Conservation (phyloP, 2,329 filamentous ascomycete genomes). For the Sporothrix schenckii region DNA sequence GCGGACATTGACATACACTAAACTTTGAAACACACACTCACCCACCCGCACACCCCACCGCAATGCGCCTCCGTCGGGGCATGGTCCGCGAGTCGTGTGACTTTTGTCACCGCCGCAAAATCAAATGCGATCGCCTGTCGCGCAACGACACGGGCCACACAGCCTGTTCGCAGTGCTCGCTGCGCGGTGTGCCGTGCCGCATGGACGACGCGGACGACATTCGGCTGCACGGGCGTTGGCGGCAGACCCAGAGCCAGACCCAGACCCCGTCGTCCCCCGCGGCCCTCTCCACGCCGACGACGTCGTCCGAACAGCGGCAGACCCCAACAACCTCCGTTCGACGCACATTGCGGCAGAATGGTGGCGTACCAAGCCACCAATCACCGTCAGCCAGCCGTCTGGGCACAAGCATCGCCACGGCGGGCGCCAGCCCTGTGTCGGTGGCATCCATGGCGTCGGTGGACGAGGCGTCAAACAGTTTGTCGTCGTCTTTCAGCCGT, state of each 20-base stretch:
- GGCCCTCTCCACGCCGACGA: background rate
- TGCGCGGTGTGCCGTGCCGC: constrained; percentile 35
- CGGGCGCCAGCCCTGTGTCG: background rate
- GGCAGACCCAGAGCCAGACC: background rate
- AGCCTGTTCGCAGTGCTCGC: constrained; percentile 37
- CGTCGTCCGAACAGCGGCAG: background rate
- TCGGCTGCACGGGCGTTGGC: constrained; percentile 32
- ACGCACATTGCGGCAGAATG: constrained; percentile 14
- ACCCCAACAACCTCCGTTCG: constrained; percentile 16
- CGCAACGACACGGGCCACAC: constrained; percentile 35
- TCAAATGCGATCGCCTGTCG: constrained; percentile 38
- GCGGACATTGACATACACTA: background rate
- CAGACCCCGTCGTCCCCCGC: background rate
- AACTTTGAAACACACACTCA: background rate
- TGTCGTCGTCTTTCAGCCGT: no score
- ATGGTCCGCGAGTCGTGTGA: constrained; percentile 35
- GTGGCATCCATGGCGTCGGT: background rate
- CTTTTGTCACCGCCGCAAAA: constrained; percentile 37
- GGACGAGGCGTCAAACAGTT: background rate
- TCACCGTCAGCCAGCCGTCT: background rate
- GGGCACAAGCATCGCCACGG: background rate
- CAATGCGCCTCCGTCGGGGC: constrained; percentile 32
- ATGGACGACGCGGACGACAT: constrained; percentile 37
- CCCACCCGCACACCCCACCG: background rate
- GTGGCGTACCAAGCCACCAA: background rate